These are phyloP conservation scores for Actinomortierella ambigua DNA, from an alignment of 371 early-diverging fungal species.

Conservation along the genomic window DNA sequence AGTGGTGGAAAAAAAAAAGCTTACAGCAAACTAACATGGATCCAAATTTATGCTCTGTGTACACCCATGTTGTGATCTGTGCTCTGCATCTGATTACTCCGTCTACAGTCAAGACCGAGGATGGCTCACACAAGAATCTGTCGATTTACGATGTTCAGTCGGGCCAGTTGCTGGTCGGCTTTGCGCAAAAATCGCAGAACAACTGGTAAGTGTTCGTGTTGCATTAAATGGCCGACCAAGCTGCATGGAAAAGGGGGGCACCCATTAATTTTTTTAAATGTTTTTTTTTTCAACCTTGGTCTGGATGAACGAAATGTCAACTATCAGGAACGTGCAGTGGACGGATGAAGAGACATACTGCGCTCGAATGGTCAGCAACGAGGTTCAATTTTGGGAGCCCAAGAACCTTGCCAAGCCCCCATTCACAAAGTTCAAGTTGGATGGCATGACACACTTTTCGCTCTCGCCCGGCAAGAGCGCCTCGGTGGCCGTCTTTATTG, in stretches of 20 bases:
- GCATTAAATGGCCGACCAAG: neutral
- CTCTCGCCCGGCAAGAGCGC: constrained; percentile 88
- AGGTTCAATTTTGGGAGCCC: constrained; percentile 89
- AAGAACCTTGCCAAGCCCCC: constrained; percentile 66
- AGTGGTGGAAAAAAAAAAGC: too few species aligned
- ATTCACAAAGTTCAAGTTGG: constrained; percentile 70
- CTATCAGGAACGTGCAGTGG: constrained; percentile 87
- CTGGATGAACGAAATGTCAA: neutral
- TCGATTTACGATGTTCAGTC: constrained; percentile 79
- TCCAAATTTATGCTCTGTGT: neutral
- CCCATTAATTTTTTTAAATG: neutral
- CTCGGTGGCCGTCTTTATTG: constrained; percentile 87
- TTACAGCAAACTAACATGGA: neutral
- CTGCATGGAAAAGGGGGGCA: too few species aligned
- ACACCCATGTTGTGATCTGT: neutral
- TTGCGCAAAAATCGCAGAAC: constrained; percentile 80
- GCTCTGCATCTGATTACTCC: neutral
- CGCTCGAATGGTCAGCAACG: constrained; percentile 84
- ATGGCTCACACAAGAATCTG: constrained; percentile 78
- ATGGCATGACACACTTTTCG: constrained; percentile 82
- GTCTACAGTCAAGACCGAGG: constrained; percentile 67
- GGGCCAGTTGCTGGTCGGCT: constrained; percentile 72
- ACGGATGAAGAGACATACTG: constrained; percentile 89
- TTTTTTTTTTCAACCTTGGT: neutral
- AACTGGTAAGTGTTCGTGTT: constrained; percentile 54